Conservation (phyloP, 2,329 filamentous ascomycete species). For the Colletotrichum trifolii region DNA sequence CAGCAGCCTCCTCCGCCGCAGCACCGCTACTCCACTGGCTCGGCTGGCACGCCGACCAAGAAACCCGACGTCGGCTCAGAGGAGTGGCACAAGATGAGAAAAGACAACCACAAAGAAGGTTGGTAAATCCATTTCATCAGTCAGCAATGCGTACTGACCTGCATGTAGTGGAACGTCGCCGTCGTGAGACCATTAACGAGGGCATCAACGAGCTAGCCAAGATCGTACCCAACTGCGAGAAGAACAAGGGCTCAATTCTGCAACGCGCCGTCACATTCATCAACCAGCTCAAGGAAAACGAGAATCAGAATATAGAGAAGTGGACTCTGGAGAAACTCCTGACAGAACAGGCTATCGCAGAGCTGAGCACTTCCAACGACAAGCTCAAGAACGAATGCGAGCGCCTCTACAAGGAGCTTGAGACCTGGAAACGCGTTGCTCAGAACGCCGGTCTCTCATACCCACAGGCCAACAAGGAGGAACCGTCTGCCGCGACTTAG, state of each 20-base stretch:
- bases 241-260: constrained; percentile 98
- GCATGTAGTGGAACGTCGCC: constrained; percentile 85
- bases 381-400: constrained; percentile 86
- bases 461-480: constrained; percentile 46
- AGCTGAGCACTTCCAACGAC: constrained; percentile 87
- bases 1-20: constrained; percentile 41
- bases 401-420: constrained; percentile 79
- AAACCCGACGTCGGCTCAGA: constrained; percentile 96
- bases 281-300: constrained; percentile 92
- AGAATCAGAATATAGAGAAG: constrained; percentile 92
- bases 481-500: constrained; percentile 35
- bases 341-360: constrained; percentile 88
- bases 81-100: constrained; percentile 97
- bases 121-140: constrained; percentile 42
- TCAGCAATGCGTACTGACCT: constrained; percentile 39
- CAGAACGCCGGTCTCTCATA: constrained; percentile 67
- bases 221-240: constrained; percentile 97
- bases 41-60: constrained; percentile 55
- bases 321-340: constrained; percentile 92
- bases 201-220: constrained; percentile 98
- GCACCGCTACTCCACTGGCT: constrained; percentile 47
- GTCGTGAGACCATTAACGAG: constrained; percentile 98
- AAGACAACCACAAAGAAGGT: constrained; percentile 99
- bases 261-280: constrained; percentile 96
- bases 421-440: constrained; percentile 80